phyloP scores from a whole-genome alignment of 306 rosid species.

The Castanopsis chinensis region DNA sequence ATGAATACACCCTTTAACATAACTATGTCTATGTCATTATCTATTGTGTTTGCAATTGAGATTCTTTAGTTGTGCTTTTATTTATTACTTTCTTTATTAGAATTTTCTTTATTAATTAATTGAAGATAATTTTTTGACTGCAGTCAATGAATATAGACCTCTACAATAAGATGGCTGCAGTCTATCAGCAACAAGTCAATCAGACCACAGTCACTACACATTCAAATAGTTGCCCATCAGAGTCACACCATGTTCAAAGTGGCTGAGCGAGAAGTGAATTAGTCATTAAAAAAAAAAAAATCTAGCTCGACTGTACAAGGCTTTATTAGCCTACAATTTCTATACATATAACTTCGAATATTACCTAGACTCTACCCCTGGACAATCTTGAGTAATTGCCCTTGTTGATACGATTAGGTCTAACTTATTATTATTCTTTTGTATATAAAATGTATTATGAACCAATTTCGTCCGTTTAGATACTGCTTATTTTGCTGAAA shows the following conservation, averaged over 20 bases:
- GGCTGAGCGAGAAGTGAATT: slow-evolving; percentile 15
- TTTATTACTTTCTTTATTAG: not conserved
- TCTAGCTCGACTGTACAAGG: not conserved
- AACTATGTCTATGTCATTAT: not conserved
- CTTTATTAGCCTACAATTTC: not conserved
- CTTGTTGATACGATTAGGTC: no score
- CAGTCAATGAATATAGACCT: slow-evolving; percentile 53
- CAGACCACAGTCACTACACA: slow-evolving; percentile 16
- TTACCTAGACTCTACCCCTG: no score
- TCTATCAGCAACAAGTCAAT: slow-evolving; percentile 38
- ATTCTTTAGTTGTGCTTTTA: not conserved
- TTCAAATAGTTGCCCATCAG: slow-evolving; percentile 19
- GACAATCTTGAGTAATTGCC: no score
- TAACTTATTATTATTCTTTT: no score
- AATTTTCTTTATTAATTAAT: not conserved
- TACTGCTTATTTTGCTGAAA: no score
- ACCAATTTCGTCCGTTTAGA: no score
- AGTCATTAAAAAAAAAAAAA: not conserved
- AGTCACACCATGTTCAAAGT: slow-evolving; percentile 21
- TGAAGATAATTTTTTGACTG: slow-evolving; percentile 17
- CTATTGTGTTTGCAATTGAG: not conserved
- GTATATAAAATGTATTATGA: no score
- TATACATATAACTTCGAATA: no score
- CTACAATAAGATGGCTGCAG: slow-evolving; percentile 48
- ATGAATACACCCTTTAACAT: no score